phyloP scores from a whole-genome alignment of 2,329 filamentous ascomycete genomes.

The Cladosporium sp. region DNA sequence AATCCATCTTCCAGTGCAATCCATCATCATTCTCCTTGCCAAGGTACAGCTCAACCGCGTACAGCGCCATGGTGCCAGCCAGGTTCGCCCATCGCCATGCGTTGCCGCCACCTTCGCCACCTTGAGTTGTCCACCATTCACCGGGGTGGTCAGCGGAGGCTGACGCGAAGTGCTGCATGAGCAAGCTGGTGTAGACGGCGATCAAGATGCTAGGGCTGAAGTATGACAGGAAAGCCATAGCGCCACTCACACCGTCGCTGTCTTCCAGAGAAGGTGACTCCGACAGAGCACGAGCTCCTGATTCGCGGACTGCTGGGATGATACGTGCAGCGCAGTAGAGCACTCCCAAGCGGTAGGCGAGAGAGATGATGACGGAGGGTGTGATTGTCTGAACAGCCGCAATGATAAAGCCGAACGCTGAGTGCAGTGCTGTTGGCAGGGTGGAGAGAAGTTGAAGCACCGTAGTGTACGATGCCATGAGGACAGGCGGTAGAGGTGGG shows the following conservation, averaged over 20 bases:
- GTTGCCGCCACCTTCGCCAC: slow-evolving; percentile 79
- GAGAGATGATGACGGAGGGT: slow-evolving; percentile 90
- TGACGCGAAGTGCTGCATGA: slow-evolving; percentile 93
- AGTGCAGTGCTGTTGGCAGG: slow-evolving; percentile 80
- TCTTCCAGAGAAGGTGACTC: slow-evolving; percentile 86
- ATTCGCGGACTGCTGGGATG: slow-evolving; percentile 88
- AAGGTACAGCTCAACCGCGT: slow-evolving; percentile 86
- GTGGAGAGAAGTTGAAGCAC: slow-evolving; percentile 80
- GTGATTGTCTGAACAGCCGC: slow-evolving; percentile 95
- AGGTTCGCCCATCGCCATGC: slow-evolving; percentile 94
- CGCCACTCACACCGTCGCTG: slow-evolving; percentile 74
- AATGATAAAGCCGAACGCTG: slow-evolving; percentile 80
- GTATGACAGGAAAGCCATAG: slow-evolving; percentile 84
- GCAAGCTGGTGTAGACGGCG: slow-evolving; percentile 90
- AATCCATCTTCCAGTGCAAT: slow-evolving; percentile 93
- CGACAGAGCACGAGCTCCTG: slow-evolving; percentile 78
- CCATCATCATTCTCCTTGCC: slow-evolving; percentile 79
- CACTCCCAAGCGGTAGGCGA: slow-evolving; percentile 90
- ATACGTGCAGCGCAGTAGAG: slow-evolving; percentile 95
- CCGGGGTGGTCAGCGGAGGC: slow-evolving; percentile 59
- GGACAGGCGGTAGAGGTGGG: slow-evolving; percentile 92
- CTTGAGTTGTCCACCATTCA: slow-evolving; percentile 82
- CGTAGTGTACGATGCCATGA: slow-evolving; percentile 97
- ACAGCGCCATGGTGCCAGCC: slow-evolving; percentile 82
- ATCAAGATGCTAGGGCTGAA: slow-evolving; percentile 95